Conservation (phyloP, 2,329 filamentous ascomycete species). For the Fusarium setosum region DNA sequence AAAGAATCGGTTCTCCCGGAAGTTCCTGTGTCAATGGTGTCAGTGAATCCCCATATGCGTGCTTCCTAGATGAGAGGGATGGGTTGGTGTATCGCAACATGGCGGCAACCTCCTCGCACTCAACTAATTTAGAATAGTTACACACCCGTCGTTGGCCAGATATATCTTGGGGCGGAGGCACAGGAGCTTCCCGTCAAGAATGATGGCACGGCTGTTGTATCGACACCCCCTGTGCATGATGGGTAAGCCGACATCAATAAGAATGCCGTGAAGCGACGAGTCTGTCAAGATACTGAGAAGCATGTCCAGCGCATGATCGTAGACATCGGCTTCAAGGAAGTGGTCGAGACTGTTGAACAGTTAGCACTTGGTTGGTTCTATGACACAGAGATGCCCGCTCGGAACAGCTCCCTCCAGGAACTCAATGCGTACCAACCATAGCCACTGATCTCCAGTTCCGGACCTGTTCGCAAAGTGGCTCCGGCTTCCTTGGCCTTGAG, state of each 20-base stretch:
- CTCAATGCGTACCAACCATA: conserved; percentile 47
- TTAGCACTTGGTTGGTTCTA: no score
- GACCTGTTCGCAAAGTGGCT: conserved; percentile 71
- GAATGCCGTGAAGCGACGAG: conserved; percentile 50
- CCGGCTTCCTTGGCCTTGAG: conserved; percentile 67
- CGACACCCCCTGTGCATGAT: conserved; percentile 54
- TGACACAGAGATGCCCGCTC: no score
- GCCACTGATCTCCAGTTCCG: conserved; percentile 59
- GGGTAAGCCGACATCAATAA: conserved; percentile 49
- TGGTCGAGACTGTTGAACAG: no score
- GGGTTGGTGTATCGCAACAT: no score
- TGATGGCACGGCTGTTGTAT: conserved; percentile 53
- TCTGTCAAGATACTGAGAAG: conserved; percentile 48
- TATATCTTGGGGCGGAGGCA: conserved; percentile 78
- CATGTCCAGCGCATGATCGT: conserved; percentile 47
- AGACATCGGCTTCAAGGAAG: conserved; percentile 62
- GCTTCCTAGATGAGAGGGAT: no score
- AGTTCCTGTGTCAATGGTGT: no score
- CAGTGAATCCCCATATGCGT: no score
- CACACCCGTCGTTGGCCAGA: conserved; percentile 79
- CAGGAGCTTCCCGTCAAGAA: conserved; percentile 72
- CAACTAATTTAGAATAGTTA: no score
- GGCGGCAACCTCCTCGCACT: no score
- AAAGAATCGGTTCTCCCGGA: conserved; percentile 55
- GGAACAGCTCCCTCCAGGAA: no score